Percentiles rank a stretch among this genome's conserved stretches.
phyloP scores from a whole-genome alignment of 805 yeast genomes.

The Saccharomycopsis javanensis region DNA sequence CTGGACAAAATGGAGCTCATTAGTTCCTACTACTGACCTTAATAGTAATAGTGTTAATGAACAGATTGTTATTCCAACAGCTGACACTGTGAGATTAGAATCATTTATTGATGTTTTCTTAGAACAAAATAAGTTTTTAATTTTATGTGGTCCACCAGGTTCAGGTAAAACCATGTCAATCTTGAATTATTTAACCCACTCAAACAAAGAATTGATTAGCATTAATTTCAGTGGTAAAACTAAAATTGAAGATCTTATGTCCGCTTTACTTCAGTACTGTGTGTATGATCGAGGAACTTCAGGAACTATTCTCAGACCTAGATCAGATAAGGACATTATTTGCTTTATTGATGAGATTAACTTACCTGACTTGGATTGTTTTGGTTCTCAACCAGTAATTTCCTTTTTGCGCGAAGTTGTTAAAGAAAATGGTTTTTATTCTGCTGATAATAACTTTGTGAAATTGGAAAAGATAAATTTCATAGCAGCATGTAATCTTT shows the following conservation, averaged over 20 bases:
- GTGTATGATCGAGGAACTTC: slow-evolving; percentile 40
- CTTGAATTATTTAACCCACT: slow-evolving; percentile 51
- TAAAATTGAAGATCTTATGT: slow-evolving; percentile 30
- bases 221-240: slow-evolving; percentile 55
- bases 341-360: slow-evolving; percentile 90
- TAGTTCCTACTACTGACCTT: slow-evolving; percentile 35
- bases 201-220: slow-evolving; percentile 50
- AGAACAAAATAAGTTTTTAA: slow-evolving; percentile 45
- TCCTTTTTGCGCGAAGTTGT: slow-evolving; percentile 66
- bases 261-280: slow-evolving; percentile 66
- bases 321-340: slow-evolving; percentile 60
- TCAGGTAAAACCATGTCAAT: slow-evolving; percentile 94
- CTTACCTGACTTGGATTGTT: slow-evolving; percentile 61
- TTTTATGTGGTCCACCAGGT: slow-evolving; percentile 95
- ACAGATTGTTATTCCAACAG: slow-evolving; percentile 63
- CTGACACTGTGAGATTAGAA: slow-evolving; percentile 67
- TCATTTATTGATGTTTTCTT: slow-evolving; percentile 46
- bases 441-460: slow-evolving; percentile 55
- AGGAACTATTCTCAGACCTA: slow-evolving; percentile 52
- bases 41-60: slow-evolving; percentile 49
- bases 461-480: slow-evolving; percentile 53
- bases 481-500: slow-evolving; percentile 95
- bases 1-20: slow-evolving; percentile 35
- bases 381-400: slow-evolving; percentile 65
- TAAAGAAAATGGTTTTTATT: slow-evolving; percentile 73